Evolutionary conservation across 164 flowering plant species (phyloP).

Genomic region (Umbellularia californica): DNA sequence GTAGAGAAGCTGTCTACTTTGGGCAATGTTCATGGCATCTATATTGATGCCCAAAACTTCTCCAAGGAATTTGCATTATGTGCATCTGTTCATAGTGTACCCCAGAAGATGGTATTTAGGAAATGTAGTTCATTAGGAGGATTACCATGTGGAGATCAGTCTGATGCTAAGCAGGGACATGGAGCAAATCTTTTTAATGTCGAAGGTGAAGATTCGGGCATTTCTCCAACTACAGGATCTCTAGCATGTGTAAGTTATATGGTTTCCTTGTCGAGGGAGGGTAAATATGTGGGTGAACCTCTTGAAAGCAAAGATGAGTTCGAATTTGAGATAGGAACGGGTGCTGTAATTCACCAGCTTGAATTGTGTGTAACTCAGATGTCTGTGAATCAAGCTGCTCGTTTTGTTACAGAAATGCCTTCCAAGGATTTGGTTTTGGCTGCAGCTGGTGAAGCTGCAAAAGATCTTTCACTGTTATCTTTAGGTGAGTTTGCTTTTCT

Average conservation of each 20-base stretch:
- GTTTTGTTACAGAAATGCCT: conserved; percentile 40
- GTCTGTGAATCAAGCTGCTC: conserved; percentile 61
- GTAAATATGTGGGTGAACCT: conserved; percentile 38
- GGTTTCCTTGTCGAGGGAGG: conserved; percentile 42
- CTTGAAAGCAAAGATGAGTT: conserved; percentile 71
- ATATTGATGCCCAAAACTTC: conserved; percentile 30
- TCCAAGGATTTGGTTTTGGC: conserved; percentile 56
- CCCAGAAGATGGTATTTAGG: conserved; percentile 13
- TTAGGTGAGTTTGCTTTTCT: conserved; percentile 42
- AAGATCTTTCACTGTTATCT: conserved; percentile 29
- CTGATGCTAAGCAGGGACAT: conserved; percentile 13
- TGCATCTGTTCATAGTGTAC: conserved; percentile 27
- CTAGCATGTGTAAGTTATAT: conserved; percentile 55
- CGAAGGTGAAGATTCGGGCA: conserved; percentile 57
- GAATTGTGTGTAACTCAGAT: conserved; percentile 75
- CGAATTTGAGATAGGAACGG: conserved; percentile 87
- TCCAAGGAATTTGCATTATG: conserved; percentile 37
- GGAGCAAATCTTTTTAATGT: conserved; percentile 21
- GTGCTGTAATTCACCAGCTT: conserved; percentile 55
- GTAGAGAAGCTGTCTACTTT: conserved; percentile 31
- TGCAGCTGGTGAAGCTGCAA: conserved; percentile 48
- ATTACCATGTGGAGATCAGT: conserved; percentile 7
- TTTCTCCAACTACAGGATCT: conserved; percentile 54
- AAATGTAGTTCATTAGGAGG: conserved; percentile 17
- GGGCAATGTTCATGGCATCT: conserved; percentile 30